Evolutionary conservation across 148 eudicot species (phyloP), one percentile per base, ranked within the genome.

Genomic region (Dianthus caryophyllus): DNA sequence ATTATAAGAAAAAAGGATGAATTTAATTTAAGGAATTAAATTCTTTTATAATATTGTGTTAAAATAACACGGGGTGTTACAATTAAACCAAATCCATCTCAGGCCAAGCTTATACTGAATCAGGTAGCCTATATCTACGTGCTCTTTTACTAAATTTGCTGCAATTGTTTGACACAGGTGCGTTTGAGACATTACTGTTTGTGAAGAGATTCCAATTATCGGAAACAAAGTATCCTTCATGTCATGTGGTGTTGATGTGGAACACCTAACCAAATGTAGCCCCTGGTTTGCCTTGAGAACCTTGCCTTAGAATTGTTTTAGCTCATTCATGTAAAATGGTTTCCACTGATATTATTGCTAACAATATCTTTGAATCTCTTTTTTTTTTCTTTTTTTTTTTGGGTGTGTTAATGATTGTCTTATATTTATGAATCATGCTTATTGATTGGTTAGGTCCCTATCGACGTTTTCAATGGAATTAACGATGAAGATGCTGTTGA

Each of bases 51-150:
- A n/a, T n/a, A n/a, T n/a, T n/a, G n/a, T n/a, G n/a, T n/a, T n/a
- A n/a, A n/a, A n/a, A n/a, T n/a, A n/a, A n/a, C n/a, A n/a, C n/a
- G n/a, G n/a, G n/a, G n/a, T n/a, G n/a, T n/a, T n/a, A n/a, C n/a
- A n/a, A n/a, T n/a, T n/a, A 79, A 84, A 49, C 88, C 86, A 41
- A 78, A 92, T 81, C 91, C 77, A 59, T 64, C 67, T 57, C 82
- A 71, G 73, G 98, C 98, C 20, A 84, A 81, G 79, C 79, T 84
- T 73, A 71, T 92, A 74, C 64, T 92, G 22, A 66, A 80, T 71
- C 91, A 92, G 94, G 97, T 92, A 73, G 25, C 46, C 43, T 33
- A 1, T 61, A 46, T 46, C 17, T 46, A n/a, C 50, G 50, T 46
- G n/a, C 50, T n/a, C 50, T 14, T 15, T 46, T 46, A 46, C 50